A percentile compares a stretch with the other conserved stretches of the same genome.
phyloP scores from a whole-genome alignment of 768 basidiomycete genomes.

The Tephrocybe sp. region DNA sequence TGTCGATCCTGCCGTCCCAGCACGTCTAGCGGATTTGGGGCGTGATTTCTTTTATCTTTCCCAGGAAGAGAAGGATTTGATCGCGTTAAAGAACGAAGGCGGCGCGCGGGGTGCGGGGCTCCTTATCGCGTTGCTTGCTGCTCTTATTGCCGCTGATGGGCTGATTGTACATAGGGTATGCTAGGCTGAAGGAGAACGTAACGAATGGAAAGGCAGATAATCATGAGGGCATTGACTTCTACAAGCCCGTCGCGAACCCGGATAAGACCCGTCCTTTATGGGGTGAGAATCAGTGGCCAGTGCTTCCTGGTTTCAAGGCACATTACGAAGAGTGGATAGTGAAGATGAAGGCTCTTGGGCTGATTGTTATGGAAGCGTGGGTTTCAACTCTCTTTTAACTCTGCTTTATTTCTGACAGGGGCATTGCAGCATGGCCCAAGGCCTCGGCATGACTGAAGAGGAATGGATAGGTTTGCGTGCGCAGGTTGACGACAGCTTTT shows the following conservation, averaged over 20 bases:
- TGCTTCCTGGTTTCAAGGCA: constrained; percentile 51
- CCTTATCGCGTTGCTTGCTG: neutral
- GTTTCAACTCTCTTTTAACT: constrained; percentile 24
- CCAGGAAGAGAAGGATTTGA: constrained; percentile 74
- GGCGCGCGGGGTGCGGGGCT: constrained; percentile 62
- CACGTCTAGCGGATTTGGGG: constrained; percentile 64
- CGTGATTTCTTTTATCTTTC: constrained; percentile 72
- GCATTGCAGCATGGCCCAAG: constrained; percentile 69
- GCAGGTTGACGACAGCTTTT: constrained; percentile 83
- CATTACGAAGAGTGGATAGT: constrained; percentile 75
- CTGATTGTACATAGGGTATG: constrained; percentile 62
- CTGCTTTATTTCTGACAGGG: neutral
- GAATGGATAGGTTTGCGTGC: constrained; percentile 71
- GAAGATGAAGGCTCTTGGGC: constrained; percentile 83
- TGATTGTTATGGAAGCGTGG: constrained; percentile 85
- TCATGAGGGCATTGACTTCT: constrained; percentile 85
- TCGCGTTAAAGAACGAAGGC: constrained; percentile 71
- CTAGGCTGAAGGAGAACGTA: constrained; percentile 78
- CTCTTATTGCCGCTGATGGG: neutral
- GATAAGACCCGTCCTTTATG: constrained; percentile 72
- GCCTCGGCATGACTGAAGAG: constrained; percentile 67
- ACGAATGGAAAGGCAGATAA: constrained; percentile 84
- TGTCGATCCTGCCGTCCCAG: constrained; percentile 56
- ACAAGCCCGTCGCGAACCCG: constrained; percentile 67
- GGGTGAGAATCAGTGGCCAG: constrained; percentile 90